These are phyloP conservation scores for Leccinum huronense DNA, from an alignment of 1,284 basidiomycete species.

Conservation along the genomic window DNA sequence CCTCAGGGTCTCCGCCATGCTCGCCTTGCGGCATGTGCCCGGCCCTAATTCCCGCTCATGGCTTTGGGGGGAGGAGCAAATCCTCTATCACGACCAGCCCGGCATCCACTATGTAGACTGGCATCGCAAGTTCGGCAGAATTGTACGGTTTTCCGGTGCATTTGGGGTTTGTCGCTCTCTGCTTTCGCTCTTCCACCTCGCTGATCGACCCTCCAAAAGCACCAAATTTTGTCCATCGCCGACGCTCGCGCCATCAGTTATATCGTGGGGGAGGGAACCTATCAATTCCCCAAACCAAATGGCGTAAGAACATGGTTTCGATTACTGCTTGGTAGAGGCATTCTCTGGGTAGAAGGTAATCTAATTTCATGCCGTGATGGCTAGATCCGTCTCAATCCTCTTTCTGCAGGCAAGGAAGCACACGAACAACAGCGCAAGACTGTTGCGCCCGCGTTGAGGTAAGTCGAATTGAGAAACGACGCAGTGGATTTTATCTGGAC, in stretches of 20 bases:
- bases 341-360: slow-evolving; percentile 60
- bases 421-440: slow-evolving; percentile 53
- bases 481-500: not conserved
- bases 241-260: slow-evolving; percentile 52
- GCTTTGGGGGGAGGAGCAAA: slow-evolving; percentile 59
- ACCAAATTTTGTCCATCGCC: slow-evolving; percentile 53
- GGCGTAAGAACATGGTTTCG: slow-evolving; percentile 62
- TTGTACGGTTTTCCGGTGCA: slow-evolving; percentile 53
- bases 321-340: slow-evolving; percentile 56
- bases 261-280: slow-evolving; percentile 50
- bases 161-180: slow-evolving; percentile 43
- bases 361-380: not conserved
- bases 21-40: slow-evolving; percentile 43
- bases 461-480: slow-evolving; percentile 12
- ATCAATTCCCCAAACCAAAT: slow-evolving; percentile 56
- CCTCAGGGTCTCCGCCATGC: slow-evolving; percentile 29
- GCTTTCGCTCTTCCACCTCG: slow-evolving; percentile 3
- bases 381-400: not conserved
- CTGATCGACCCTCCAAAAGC: slow-evolving; percentile 35
- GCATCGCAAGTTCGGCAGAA: slow-evolving; percentile 50
- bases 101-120: slow-evolving; percentile 50
- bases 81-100: slow-evolving; percentile 47
- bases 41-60: slow-evolving; percentile 47
- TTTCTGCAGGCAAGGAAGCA: slow-evolving; percentile 45
- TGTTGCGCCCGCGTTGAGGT: slow-evolving; percentile 57